Percentiles rank a stretch among this genome's conserved stretches.
Conservation (phyloP, 1,284 basidiomycete species). For the Papiliotrema laurentii region DNA sequence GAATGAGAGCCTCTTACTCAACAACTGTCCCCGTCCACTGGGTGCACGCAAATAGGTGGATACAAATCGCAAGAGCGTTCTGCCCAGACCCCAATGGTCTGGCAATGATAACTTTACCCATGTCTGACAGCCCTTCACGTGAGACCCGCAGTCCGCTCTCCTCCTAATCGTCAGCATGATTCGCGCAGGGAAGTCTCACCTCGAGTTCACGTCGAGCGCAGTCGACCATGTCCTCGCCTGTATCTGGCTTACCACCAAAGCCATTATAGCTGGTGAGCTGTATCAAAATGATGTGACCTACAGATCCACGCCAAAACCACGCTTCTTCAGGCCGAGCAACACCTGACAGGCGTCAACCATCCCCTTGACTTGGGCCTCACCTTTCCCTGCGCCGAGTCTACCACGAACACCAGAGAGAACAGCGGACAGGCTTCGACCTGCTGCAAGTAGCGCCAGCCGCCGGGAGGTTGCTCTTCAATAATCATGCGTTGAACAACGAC, state of each 20-base stretch:
- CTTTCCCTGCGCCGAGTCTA: slow-evolving; percentile 33
- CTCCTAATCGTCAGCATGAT: slow-evolving; percentile 53
- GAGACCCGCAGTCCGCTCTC: slow-evolving; percentile 64
- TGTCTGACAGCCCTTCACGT: slow-evolving; percentile 21
- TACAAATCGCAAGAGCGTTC: slow-evolving; percentile 6
- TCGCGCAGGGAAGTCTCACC: slow-evolving; percentile 12
- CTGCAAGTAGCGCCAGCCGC: background rate
- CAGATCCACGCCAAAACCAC: slow-evolving; percentile 62
- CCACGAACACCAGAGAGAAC: slow-evolving; percentile 50
- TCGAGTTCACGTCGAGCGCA: slow-evolving; percentile 62
- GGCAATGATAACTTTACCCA: slow-evolving; percentile 15
- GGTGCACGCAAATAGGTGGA: slow-evolving; percentile 16
- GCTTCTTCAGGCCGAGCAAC: slow-evolving; percentile 65
- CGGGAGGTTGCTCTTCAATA: background rate
- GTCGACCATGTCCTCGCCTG: slow-evolving; percentile 57
- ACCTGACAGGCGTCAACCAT: slow-evolving; percentile 36
- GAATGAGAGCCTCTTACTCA: too few relatives aligned
- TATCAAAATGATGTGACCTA: slow-evolving; percentile 38
- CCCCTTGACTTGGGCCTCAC: slow-evolving; percentile 32
- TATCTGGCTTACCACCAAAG: slow-evolving; percentile 69
- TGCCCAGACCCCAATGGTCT: slow-evolving; percentile 4
- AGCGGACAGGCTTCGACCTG: background rate
- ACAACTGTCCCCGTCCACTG: too few relatives aligned
- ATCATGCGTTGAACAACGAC: background rate
- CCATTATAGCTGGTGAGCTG: slow-evolving; percentile 58